phyloP scores from a whole-genome alignment of 2,329 filamentous ascomycete species.

The Bipolaris bicolor region DNA sequence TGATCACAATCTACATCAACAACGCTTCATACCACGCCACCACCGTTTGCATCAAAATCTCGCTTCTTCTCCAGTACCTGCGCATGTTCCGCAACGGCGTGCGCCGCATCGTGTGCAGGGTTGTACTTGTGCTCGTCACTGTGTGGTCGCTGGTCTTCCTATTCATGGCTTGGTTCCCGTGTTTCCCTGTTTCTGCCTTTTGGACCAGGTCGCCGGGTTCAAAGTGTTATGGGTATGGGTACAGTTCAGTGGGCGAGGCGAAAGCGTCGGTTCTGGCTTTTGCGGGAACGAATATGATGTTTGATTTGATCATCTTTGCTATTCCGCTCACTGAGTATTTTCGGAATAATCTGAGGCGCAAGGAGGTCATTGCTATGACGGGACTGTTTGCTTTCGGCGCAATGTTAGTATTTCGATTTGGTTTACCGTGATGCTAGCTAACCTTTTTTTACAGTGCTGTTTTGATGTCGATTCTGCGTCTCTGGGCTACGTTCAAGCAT shows the following conservation, averaged over 20 bases:
- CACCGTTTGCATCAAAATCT: slow-evolving; percentile 42
- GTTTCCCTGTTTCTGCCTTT: slow-evolving; percentile 32
- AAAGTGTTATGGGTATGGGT: slow-evolving; percentile 39
- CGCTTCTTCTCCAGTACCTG: slow-evolving; percentile 45
- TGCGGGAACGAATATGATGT: slow-evolving; percentile 38
- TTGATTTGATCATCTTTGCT: slow-evolving; percentile 39
- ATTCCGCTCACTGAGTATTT: slow-evolving; percentile 39
- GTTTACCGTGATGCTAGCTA: background rate
- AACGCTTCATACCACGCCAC: slow-evolving; percentile 38
- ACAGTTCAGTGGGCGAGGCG: slow-evolving; percentile 18
- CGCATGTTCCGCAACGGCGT: slow-evolving; percentile 35
- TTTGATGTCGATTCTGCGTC: slow-evolving; percentile 37
- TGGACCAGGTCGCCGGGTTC: slow-evolving; percentile 23
- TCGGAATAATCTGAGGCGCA: slow-evolving; percentile 27
- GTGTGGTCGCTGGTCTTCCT: slow-evolving; percentile 38
- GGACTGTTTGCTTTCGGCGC: slow-evolving; percentile 36
- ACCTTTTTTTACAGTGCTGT: slow-evolving; percentile 28
- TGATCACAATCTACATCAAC: slow-evolving; percentile 35
- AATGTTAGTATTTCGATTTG: slow-evolving; percentile 20
- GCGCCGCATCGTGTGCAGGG: slow-evolving; percentile 23
- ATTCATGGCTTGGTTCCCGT: slow-evolving; percentile 42
- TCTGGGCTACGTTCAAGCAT: slow-evolving; percentile 36
- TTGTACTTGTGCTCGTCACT: slow-evolving; percentile 23
- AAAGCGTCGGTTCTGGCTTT: slow-evolving; percentile 30
- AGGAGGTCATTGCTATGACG: slow-evolving; percentile 35